Evolutionary conservation across 208 protist genomes (phyloP).

Genomic region (Strigomonas culicis): DNA sequence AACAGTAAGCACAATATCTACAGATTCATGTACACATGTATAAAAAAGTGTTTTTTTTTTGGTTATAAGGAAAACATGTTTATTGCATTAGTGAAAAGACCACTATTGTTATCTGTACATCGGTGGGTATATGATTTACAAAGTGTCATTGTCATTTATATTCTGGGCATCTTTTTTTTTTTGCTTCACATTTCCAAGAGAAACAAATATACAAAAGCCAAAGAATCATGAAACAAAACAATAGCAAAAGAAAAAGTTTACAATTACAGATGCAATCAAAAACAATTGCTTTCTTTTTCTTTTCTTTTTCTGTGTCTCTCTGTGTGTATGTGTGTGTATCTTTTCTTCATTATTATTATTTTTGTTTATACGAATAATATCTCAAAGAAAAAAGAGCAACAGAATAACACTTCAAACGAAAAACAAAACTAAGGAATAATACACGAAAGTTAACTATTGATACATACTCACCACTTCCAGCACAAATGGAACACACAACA

Average conservation of each 20-base stretch:
- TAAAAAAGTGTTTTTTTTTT: no score
- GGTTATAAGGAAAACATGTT: neutral
- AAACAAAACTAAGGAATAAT: slow-evolving; percentile 14
- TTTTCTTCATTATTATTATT: no score
- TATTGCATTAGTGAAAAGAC: neutral
- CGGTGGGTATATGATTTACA: neutral
- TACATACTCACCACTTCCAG: no score
- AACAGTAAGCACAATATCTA: no score
- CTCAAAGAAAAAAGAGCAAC: slow-evolving; percentile 12
- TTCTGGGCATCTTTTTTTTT: neutral
- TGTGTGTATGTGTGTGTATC: no score
- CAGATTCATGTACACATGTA: no score
- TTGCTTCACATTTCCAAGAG: neutral
- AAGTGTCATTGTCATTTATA: neutral
- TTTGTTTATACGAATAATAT: no score
- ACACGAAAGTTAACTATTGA: no score
- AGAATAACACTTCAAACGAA: slow-evolving; percentile 16
- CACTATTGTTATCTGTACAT: neutral
- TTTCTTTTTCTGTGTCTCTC: no score
- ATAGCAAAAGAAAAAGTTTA: neutral
- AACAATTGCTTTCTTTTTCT: neutral
- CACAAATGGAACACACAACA: no score
- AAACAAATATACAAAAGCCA: neutral
- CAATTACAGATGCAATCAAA: neutral
- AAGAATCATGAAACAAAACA: slow-evolving; percentile 2